phyloP scores from a whole-genome alignment of 2,329 filamentous ascomycete genomes.

The Tolypocladium endophyticum region DNA sequence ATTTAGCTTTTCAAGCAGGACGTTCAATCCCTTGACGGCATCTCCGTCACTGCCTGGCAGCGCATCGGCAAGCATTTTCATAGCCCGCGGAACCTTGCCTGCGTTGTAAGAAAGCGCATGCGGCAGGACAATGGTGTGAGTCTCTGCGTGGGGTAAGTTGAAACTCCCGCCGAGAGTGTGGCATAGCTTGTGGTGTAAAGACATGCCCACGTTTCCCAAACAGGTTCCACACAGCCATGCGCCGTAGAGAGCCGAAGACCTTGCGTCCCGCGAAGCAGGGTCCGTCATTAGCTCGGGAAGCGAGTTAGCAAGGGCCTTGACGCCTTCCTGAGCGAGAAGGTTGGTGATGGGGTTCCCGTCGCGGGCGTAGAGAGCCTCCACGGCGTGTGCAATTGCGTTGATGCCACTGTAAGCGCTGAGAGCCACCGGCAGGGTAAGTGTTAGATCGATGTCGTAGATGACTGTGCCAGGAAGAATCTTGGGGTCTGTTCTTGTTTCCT shows the following conservation, averaged over 20 bases:
- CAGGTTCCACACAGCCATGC: background rate
- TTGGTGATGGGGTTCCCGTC: background rate
- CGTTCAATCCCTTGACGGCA: background rate
- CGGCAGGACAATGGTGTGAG: background rate
- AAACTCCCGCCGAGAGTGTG: background rate
- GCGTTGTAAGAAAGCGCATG: background rate
- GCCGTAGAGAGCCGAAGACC: background rate
- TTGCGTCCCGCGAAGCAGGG: background rate
- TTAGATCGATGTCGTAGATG: background rate
- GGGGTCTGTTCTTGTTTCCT: background rate
- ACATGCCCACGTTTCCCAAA: background rate
- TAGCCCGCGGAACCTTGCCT: background rate
- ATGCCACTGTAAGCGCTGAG: background rate
- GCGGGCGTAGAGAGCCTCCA: background rate
- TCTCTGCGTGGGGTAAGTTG: background rate
- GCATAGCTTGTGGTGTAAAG: background rate
- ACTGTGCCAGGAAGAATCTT: background rate
- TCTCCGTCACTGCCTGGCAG: background rate
- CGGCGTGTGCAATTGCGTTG: background rate
- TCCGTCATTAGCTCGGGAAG: background rate
- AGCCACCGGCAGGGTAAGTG: background rate
- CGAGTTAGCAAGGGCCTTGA: background rate
- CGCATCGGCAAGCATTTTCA: background rate
- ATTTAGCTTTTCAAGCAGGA: background rate
- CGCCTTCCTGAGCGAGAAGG: background rate